These are phyloP conservation scores for Artemisia argyi DNA, from an alignment of 129 eudicot species.

Conservation along the genomic window DNA sequence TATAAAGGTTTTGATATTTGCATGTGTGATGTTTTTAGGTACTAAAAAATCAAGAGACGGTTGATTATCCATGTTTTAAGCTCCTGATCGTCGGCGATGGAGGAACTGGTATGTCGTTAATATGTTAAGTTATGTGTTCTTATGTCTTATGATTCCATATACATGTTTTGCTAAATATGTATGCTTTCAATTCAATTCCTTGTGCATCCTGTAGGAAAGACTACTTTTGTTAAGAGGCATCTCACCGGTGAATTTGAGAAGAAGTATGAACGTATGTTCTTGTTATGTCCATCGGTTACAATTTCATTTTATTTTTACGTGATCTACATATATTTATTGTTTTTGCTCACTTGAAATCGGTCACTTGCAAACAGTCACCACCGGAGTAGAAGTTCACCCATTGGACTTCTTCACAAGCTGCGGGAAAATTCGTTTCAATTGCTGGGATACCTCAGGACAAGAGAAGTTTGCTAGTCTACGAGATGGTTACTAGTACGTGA, in stretches of 20 bases:
- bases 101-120: slow-evolving; percentile 44
- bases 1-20: no score
- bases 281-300: not conserved
- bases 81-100: slow-evolving; percentile 71
- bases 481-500: slow-evolving; percentile 59
- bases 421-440: slow-evolving; percentile 51
- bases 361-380: slow-evolving; percentile 37
- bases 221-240: slow-evolving; percentile 62
- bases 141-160: not conserved
- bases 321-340: not conserved
- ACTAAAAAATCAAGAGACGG: slow-evolving; percentile 59
- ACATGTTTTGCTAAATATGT: not conserved
- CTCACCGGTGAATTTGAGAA: slow-evolving; percentile 70
- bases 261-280: slow-evolving; percentile 56
- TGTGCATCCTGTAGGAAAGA: slow-evolving; percentile 38
- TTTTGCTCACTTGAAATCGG: not conserved
- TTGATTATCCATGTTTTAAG: slow-evolving; percentile 68
- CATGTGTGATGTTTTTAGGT: slow-evolving; percentile 34
- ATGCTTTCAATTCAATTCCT: not conserved
- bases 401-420: slow-evolving; percentile 58
- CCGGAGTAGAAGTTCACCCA: slow-evolving; percentile 67
- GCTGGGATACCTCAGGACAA: slow-evolving; percentile 76
- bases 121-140: not conserved
- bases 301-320: not conserved
- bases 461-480: slow-evolving; percentile 65